Percentiles rank a stretch among this genome's conserved stretches.
These are phyloP conservation scores for Microsporum ferrugineum DNA, from an alignment of 2,329 filamentous ascomycete species.

Conservation along the genomic window DNA sequence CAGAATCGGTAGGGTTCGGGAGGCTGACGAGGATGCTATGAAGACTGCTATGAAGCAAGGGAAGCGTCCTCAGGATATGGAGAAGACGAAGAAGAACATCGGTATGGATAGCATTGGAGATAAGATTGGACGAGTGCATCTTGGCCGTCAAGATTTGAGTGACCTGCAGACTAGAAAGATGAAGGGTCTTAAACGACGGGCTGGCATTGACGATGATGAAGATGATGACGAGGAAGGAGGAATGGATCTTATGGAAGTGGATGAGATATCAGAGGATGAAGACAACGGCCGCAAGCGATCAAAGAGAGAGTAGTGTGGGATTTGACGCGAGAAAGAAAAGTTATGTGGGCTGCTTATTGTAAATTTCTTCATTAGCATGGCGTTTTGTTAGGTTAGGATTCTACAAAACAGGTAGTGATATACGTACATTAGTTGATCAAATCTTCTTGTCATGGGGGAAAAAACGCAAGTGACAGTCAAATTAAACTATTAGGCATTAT, in stretches of 20 bases:
- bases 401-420: background rate
- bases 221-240: constrained; percentile 42
- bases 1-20: constrained; percentile 65
- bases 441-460: background rate
- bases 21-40: constrained; percentile 65
- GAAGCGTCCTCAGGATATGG: constrained; percentile 46
- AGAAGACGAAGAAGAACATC: constrained; percentile 87
- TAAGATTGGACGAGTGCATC: constrained; percentile 86
- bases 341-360: background rate
- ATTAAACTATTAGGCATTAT: constrained; percentile 2
- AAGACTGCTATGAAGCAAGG: constrained; percentile 87
- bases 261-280: constrained; percentile 30
- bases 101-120: constrained; percentile 84
- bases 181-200: constrained; percentile 88
- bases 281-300: background rate
- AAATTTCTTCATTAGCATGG: constrained; percentile 1
- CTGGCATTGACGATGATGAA: constrained; percentile 50
- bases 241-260: constrained; percentile 38
- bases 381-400: constrained; percentile 1
- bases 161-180: constrained; percentile 94
- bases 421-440: background rate
- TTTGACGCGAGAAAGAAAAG: background rate
- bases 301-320: background rate
- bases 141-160: constrained; percentile 78
- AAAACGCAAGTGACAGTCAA: background rate